These are phyloP conservation scores for Epichloe gansuensis DNA, from an alignment of 2,329 filamentous ascomycete genomes.

Conservation along the genomic window DNA sequence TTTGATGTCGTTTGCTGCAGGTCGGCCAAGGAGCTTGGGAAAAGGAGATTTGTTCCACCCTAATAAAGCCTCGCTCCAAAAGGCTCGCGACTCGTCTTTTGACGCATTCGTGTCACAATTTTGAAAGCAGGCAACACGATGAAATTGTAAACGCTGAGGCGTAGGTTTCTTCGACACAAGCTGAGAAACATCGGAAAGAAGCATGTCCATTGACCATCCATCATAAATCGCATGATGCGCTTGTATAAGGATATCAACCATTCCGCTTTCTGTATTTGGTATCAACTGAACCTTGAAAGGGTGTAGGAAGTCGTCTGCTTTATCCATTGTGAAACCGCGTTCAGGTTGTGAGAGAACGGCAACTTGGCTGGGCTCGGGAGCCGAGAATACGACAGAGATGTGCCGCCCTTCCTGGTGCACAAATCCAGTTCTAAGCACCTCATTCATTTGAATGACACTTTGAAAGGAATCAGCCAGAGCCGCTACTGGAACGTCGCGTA, in stretches of 20 bases:
- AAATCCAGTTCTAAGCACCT: conserved; percentile 66
- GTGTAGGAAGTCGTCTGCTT: conserved; percentile 28
- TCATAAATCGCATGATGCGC: conserved; percentile 82
- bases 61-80: conserved; percentile 57
- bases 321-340: conserved; percentile 27
- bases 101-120: conserved; percentile 11
- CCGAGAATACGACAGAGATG: conserved; percentile 45
- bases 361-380: conserved; percentile 27
- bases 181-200: conserved; percentile 51
- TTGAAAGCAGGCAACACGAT: conserved; percentile 41
- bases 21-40: conserved; percentile 33
- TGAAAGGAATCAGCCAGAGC: conserved; percentile 36
- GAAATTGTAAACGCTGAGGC: conserved; percentile 43
- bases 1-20: conserved; percentile 6
- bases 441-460: conserved; percentile 40
- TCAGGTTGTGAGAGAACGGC: conserved; percentile 20
- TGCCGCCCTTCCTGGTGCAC: conserved; percentile 29
- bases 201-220: conserved; percentile 78
- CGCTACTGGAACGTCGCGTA: conserved; percentile 18
- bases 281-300: conserved; percentile 52
- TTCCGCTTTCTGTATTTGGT: conserved; percentile 7
- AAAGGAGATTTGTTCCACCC: conserved; percentile 40
- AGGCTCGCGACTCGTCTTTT: conserved; percentile 36
- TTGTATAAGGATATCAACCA: conserved; percentile 32
- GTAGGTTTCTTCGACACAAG: conserved; percentile 25